Conservation (phyloP, 148 eudicot genomes). For the Nepenthes mirabilis region DNA sequence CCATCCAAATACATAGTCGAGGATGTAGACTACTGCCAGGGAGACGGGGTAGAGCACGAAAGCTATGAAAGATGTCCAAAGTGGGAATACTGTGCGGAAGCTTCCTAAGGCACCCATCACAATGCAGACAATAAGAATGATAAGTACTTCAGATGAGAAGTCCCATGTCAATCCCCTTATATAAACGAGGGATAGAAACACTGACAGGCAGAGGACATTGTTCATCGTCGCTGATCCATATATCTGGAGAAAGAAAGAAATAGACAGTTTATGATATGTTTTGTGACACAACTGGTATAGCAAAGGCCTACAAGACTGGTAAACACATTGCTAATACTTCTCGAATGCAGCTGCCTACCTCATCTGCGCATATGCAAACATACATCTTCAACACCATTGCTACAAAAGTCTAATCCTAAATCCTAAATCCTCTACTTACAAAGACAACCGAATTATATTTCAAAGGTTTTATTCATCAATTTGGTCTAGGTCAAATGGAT, state of each 20-base stretch:
- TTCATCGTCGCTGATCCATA: slow-evolving; percentile 87
- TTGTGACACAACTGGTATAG: too few species aligned
- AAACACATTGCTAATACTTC: too few species aligned
- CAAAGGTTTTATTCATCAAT: too few species aligned
- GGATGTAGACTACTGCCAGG: slow-evolving; percentile 59
- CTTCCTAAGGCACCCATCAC: slow-evolving; percentile 69
- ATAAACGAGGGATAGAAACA: slow-evolving; percentile 77
- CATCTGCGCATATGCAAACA: too few species aligned
- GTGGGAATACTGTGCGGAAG: slow-evolving; percentile 65
- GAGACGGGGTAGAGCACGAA: slow-evolving; percentile 76
- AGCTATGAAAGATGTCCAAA: slow-evolving; percentile 69
- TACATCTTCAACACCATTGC: too few species aligned
- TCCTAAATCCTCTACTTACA: too few species aligned
- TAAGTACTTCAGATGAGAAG: slow-evolving; percentile 88
- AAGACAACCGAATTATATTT: too few species aligned
- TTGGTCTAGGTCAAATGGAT: too few species aligned
- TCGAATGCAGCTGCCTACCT: too few species aligned
- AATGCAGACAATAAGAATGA: slow-evolving; percentile 66
- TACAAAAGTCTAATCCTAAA: too few species aligned
- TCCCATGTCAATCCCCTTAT: slow-evolving; percentile 78
- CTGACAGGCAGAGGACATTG: slow-evolving; percentile 72
- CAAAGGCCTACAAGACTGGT: too few species aligned
- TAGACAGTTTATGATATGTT: too few species aligned
- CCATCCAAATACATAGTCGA: slow-evolving; percentile 80
- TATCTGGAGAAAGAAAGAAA: slow-evolving; percentile 26